Evolutionary conservation across 1,284 basidiomycete species (phyloP), one percentile per base, ranked within the genome.

Genomic region (Malassezia dermatis): DNA sequence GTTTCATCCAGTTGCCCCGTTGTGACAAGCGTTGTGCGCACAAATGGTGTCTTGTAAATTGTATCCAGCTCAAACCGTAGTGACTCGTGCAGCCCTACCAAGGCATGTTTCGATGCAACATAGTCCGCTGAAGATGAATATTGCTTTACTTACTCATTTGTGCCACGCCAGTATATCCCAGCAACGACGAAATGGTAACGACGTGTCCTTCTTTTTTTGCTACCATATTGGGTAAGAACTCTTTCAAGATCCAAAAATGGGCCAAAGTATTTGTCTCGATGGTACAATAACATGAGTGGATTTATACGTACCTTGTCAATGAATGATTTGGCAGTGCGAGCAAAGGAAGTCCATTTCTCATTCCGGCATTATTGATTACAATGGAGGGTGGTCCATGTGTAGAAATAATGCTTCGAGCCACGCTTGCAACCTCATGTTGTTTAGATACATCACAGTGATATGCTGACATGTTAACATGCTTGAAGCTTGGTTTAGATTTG

Each of bases 331-430:
- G 78, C 48, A 95, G 78, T 67, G 91, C 89, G 4, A 90, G 77
- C 23, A 96, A 77, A 0, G 84, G 78, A 68, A 89, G 90, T 27
- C 90, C 89, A 75, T 90, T 85, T 28, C 88, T 87, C 51, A 95
- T 83, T n/a, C 90, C 93, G 0, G 93, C 93, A 68, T 95, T 96
- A 77, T 96, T 96, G 67, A 98, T 79, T 13, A 98, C 77, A 28
- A 96, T 81, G 0, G 93, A 93, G 30, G 58, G 59, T 3, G 37
- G 39, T 10, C 65, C 63, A 39, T 65, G 62, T 12, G 19, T 32
- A 5, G 27, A 21, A 2, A 58, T 31, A 23, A 53, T 42, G 34
- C 27, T 40, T 23, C 42, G 30, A 6, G 35, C 27, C 1, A 53
- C 41, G 3, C 43, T 28, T 8, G 28, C 10, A 30, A 58, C 41